These are phyloP conservation scores for Thielaviopsis musarum DNA, from an alignment of 2,329 filamentous ascomycete genomes.

Conservation along the genomic window DNA sequence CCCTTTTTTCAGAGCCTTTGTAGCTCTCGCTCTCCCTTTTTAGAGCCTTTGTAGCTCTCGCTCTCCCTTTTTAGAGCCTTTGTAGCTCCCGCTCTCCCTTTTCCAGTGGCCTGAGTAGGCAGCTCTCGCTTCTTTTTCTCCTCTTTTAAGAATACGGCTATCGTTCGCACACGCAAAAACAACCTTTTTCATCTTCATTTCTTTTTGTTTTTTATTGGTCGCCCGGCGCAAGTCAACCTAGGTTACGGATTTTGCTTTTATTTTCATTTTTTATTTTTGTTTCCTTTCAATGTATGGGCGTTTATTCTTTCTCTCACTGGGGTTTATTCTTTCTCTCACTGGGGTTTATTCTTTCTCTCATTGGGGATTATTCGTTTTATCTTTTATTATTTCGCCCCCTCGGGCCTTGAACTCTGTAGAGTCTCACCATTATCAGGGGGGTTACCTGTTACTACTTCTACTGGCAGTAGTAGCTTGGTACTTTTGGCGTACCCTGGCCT, in stretches of 20 bases:
- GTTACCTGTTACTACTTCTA: not conserved
- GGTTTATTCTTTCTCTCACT: not conserved
- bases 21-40: not conserved
- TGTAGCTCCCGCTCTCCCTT: not conserved
- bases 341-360: not conserved
- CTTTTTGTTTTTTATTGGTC: not conserved
- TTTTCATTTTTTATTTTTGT: not conserved
- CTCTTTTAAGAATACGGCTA: too few relatives aligned
- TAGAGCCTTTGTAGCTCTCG: too few relatives aligned
- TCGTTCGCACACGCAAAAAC: not conserved
- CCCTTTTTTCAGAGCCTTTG: not conserved
- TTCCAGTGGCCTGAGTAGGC: too few relatives aligned
- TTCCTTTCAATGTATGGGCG: not conserved
- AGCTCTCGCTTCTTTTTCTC: too few relatives aligned
- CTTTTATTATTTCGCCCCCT: not conserved
- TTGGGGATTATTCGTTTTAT: not conserved
- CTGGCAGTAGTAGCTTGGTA: not conserved
- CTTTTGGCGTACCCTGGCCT: not conserved
- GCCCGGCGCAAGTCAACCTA: not conserved
- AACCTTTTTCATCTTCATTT: not conserved
- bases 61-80: too few relatives aligned
- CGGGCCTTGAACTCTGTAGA: too few relatives aligned
- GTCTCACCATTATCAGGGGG: too few relatives aligned
- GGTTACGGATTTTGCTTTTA: not conserved
- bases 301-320: not conserved